Base-by-base conservation (phyloP, 345 rosid genomes). In the rapeseed (Brassica napus) region DNA sequence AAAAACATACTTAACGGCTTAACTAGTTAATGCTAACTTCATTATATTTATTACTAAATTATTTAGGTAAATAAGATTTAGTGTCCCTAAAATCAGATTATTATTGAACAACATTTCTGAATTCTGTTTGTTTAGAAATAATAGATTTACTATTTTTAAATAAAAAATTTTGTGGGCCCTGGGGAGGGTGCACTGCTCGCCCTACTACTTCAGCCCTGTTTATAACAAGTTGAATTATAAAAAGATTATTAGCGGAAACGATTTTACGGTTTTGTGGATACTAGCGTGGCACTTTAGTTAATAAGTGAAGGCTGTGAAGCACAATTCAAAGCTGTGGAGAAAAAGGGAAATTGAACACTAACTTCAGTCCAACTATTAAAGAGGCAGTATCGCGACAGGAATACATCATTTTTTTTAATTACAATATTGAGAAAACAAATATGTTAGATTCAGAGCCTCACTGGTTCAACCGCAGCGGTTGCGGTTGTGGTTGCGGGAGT, bases 201-300 rank as follows among this genome's bases (percentile, higher is more conserved):
- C 21, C 21, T 18, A 18, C 21, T 18, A 18, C 21, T 18, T 18
- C 21, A 18, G 21, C 21, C 21, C 1, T 18, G 55, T 47, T 47
- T 14, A 47, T 26, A 26, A 26, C 28, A 26, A 26, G 28, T 26
- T 47, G 55, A 14, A 14, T 47, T 6, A 47, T 28, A 8, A 61
- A 49, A 14, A 1, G 7, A 8, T 15, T 15, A 26, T 49, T 35
- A 79, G 65, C 69, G 65, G 65, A 54, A 47, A 79, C 32, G n/a
- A 68, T 73, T 73, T 73, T 79, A 68, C 73, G 77, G 72, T 65
- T 78, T 72, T 77, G 77, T 31, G 68, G 69, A 58, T 72, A 78
- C 14, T 54, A 60, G 55, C 24, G 55, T 72, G 26, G 61, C 54
- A 14, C 54, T 72, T 71, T 65, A 28, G n/a, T 39, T 39, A 57